A percentile compares a stretch with the other conserved stretches of the same genome.
These are phyloP conservation scores for Oryza rufipogon DNA, from an alignment of 176 grass and related monocot genomes.

Conservation along the genomic window DNA sequence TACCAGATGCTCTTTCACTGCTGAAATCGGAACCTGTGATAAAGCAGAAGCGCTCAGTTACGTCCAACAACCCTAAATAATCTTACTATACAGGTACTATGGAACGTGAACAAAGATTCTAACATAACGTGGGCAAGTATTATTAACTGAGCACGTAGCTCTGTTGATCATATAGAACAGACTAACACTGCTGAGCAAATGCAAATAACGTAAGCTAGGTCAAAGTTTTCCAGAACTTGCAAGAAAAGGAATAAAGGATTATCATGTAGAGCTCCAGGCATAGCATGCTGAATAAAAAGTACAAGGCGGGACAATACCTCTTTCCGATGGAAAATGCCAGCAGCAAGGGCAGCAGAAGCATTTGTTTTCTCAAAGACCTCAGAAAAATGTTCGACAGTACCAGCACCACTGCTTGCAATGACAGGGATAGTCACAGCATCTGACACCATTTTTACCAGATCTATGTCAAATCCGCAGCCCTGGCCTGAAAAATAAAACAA, in stretches of 20 bases:
- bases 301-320: constrained; percentile 58
- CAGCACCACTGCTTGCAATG: constrained; percentile 93
- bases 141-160: background rate
- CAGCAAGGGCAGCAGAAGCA: constrained; percentile 94
- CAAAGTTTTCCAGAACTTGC: background rate
- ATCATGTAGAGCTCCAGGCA: background rate
- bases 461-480: constrained; percentile 89
- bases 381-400: constrained; percentile 72
- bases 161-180: background rate
- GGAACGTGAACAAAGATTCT: background rate
- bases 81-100: background rate
- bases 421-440: constrained; percentile 92
- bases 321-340: constrained; percentile 95
- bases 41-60: constrained; percentile 23
- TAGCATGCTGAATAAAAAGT: constrained; percentile 20
- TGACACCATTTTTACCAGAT: constrained; percentile 90
- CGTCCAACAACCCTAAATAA: background rate
- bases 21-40: constrained; percentile 69
- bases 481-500: constrained; percentile 73
- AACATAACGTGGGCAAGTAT: background rate
- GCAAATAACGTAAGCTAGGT: constrained; percentile 5
- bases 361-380: constrained; percentile 91
- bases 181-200: constrained; percentile 18
- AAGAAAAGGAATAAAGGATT: background rate
- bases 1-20: constrained; percentile 87